These are phyloP conservation scores for Rhypophila decipiens DNA, from an alignment of 495 filamentous ascomycete species.

Conservation along the genomic window DNA sequence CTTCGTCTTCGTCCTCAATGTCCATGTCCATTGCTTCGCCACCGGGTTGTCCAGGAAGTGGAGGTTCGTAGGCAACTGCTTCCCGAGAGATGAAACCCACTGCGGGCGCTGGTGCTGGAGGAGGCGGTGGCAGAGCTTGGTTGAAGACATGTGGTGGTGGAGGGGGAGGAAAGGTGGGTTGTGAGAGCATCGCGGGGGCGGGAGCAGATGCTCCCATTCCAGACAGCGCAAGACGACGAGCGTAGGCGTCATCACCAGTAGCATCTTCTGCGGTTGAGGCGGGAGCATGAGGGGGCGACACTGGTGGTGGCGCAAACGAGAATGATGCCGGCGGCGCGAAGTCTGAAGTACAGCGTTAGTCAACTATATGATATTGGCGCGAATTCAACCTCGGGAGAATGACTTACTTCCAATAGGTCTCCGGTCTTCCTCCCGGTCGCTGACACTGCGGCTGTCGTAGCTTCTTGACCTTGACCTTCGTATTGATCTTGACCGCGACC, in stretches of 20 bases:
- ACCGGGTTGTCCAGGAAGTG: constrained; percentile 41
- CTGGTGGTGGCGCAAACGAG: constrained; percentile 68
- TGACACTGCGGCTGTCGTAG: constrained; percentile 40
- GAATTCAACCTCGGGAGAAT: not conserved
- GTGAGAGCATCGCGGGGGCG: too few species aligned
- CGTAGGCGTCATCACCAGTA: constrained; percentile 67
- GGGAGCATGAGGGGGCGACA: constrained; percentile 37
- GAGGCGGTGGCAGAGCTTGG: constrained; percentile 26
- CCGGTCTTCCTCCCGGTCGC: constrained; percentile 52
- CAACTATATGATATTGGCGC: too few species aligned
- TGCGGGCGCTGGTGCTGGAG: constrained; percentile 29
- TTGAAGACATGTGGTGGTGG: constrained; percentile 34
- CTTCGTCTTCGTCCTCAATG: constrained; percentile 34
- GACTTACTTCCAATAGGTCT: constrained; percentile 45
- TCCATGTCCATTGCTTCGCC: constrained; percentile 49
- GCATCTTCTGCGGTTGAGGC: constrained; percentile 45
- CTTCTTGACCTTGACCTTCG: too few species aligned
- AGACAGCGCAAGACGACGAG: constrained; percentile 53
- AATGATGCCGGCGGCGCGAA: constrained; percentile 64
- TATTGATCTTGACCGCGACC: constrained; percentile 38
- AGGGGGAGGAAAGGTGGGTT: constrained; percentile 30
- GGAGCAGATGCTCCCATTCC: too few species aligned
- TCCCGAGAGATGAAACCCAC: constrained; percentile 68
- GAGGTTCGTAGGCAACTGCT: constrained; percentile 75
- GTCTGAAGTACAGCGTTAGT: constrained; percentile 36